These are phyloP conservation scores for Paecilomyces sp. DNA, from an alignment of 2,329 filamentous ascomycete species.

Conservation along the genomic window DNA sequence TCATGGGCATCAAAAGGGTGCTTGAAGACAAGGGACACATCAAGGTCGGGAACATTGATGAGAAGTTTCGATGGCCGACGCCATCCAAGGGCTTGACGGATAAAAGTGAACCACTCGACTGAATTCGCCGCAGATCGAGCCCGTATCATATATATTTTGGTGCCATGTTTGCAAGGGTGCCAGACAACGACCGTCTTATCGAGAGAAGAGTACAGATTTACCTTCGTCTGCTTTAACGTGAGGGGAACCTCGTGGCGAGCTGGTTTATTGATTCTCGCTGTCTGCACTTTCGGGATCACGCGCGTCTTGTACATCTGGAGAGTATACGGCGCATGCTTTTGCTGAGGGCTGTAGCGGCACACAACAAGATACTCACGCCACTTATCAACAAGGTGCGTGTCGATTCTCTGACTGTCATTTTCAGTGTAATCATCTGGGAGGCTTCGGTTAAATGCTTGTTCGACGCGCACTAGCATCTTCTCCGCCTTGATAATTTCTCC, in stretches of 20 bases:
- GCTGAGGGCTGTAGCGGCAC: conserved; percentile 48
- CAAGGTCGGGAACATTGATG: conserved; percentile 57
- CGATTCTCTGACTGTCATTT: conserved; percentile 53
- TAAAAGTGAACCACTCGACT: conserved; percentile 63
- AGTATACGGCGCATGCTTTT: conserved; percentile 48
- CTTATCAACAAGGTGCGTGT: conserved; percentile 53
- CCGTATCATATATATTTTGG: conserved; percentile 56
- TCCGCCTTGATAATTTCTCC: conserved; percentile 62
- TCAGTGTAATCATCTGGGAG: conserved; percentile 57
- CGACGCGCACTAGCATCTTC: conserved; percentile 60
- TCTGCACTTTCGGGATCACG: conserved; percentile 56
- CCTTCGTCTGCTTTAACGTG: conserved; percentile 44
- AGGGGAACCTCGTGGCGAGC: conserved; percentile 53
- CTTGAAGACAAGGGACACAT: conserved; percentile 50
- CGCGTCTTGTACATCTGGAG: conserved; percentile 57
- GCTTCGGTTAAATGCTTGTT: conserved; percentile 43
- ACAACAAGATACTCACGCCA: conserved; percentile 60
- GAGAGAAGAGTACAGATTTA: conserved; percentile 59
- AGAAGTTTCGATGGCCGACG: conserved; percentile 49
- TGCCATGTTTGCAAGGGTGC: conserved; percentile 47
- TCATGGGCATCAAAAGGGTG: conserved; percentile 53
- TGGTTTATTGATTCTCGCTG: conserved; percentile 44
- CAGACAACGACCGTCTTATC: conserved; percentile 63
- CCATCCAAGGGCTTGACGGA: conserved; percentile 54
- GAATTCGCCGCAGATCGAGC: conserved; percentile 54